Evolutionary conservation across 768 basidiomycete species (phyloP).

Genomic region (Dacryopinax primogenitus): DNA sequence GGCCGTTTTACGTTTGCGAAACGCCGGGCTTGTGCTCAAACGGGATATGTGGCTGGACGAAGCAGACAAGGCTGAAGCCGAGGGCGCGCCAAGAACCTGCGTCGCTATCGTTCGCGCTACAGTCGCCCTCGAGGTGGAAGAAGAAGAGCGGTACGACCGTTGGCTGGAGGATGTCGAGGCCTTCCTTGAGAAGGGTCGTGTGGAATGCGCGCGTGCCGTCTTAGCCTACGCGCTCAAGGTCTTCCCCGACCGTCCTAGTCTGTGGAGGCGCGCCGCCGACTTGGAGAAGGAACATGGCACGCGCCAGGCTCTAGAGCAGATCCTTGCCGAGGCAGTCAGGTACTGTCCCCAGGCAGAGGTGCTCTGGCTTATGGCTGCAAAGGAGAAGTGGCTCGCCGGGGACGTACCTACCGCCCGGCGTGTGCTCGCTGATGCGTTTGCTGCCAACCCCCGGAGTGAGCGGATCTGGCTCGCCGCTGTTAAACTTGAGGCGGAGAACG

Average conservation of each 20-base stretch:
- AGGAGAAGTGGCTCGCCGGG: constrained; percentile 86
- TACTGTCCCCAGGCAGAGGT: constrained; percentile 93
- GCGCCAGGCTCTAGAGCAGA: constrained; percentile 68
- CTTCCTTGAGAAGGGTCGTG: constrained; percentile 55
- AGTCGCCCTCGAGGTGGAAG: constrained; percentile 84
- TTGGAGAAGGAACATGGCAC: constrained; percentile 86
- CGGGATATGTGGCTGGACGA: constrained; percentile 95
- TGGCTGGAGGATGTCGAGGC: constrained; percentile 89
- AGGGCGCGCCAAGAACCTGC: constrained; percentile 73
- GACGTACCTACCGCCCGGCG: constrained; percentile 85
- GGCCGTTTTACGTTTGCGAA: constrained; percentile 63
- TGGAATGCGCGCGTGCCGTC: constrained; percentile 77
- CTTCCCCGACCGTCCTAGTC: constrained; percentile 68
- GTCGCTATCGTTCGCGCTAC: constrained; percentile 95
- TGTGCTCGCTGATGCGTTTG: constrained; percentile 79
- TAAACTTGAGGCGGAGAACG: constrained; percentile 92
- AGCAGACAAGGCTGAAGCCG: constrained; percentile 79
- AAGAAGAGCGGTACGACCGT: constrained; percentile 78
- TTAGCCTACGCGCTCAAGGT: constrained; percentile 83
- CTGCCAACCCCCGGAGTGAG: constrained; percentile 92
- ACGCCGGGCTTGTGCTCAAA: constrained; percentile 71
- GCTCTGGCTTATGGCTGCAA: constrained; percentile 95
- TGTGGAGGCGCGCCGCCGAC: constrained; percentile 88
- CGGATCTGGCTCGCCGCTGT: constrained; percentile 96
- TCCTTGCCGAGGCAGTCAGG: constrained; percentile 69